Base-by-base conservation (phyloP, 106 monocot species). In the Dendrobium chrysotoxum region DNA sequence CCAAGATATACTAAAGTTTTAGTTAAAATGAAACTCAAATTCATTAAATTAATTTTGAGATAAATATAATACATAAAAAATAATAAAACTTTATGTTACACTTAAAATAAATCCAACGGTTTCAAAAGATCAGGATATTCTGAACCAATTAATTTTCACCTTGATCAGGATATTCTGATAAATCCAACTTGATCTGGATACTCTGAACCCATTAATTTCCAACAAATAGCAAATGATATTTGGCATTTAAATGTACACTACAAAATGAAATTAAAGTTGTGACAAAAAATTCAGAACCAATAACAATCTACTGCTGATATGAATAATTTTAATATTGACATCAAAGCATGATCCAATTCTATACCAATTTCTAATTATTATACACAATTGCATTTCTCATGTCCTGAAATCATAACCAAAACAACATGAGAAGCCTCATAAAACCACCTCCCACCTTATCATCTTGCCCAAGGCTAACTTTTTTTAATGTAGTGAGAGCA, bases 301-400 rank as follows among this genome's bases (percentile, higher is more conserved):
- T 0, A 65, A 26, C n/a, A 65, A 7, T 65, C 64, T 26, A 26
- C 64, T 25, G 11, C 50, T 50, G 16, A 13, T 50, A 50, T 50
- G 15, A 50, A 65, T 21, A 65, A 65, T 65, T 23, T 65, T 25
- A 23, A 65, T 30, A 35, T 13, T 30, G 31, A 71, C 23, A 13
- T 15, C 71, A n/a, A 71, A 30, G 71, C 71, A 30, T 5, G 4
- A 15, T 71, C 31, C 31, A 71, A 71, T 10, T 71, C 71, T 71
- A 71, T 50, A 50, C 11, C 68, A 68, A 68, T 68, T 68, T 68
- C 11, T 12, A 68, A 68, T 68, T 68, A 68, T 68, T 28, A 68
- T 28, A 28, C 26, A 71, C 31, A 71, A 71, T 35, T 31, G 28
- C 31, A 35, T 71, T 71, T 71, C 31, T 71, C 71, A 65, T 23